phyloP scores from a whole-genome alignment of 2,329 filamentous ascomycete genomes.

The Epichloe sylvatica region DNA sequence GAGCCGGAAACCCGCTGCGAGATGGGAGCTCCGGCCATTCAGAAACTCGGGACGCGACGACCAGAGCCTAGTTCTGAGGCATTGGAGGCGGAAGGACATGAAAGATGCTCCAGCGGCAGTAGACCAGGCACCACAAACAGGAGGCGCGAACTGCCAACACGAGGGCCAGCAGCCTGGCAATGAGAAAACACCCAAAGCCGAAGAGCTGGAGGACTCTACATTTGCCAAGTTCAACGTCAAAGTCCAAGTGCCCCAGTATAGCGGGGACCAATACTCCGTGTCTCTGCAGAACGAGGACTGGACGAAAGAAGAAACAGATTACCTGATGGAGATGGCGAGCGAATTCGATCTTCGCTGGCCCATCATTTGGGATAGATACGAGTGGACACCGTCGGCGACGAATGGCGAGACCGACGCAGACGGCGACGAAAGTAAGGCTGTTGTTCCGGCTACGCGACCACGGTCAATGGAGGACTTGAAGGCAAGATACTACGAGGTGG shows the following conservation, averaged over 20 bases:
- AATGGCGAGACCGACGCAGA: constrained; percentile 32
- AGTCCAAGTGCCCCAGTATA: constrained; percentile 66
- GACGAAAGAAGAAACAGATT: constrained; percentile 89
- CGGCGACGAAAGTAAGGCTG: constrained; percentile 35
- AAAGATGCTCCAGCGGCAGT: constrained; percentile 17
- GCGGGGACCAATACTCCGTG: constrained; percentile 70
- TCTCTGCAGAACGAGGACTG: constrained; percentile 64
- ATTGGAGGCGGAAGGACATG: constrained; percentile 59
- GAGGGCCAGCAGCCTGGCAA: constrained; percentile 9
- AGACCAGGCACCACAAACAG: background rate
- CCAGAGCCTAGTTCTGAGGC: constrained; percentile 50
- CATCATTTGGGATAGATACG: constrained; percentile 84
- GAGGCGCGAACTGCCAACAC: constrained; percentile 10
- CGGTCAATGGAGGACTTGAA: constrained; percentile 86
- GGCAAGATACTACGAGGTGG: constrained; percentile 76
- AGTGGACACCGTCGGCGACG: constrained; percentile 42
- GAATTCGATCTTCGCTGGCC: constrained; percentile 85
- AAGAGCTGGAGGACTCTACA: constrained; percentile 38
- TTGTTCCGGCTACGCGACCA: constrained; percentile 36
- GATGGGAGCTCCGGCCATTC: constrained; percentile 59
- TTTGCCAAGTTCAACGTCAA: constrained; percentile 85
- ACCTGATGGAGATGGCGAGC: constrained; percentile 59
- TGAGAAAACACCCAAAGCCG: constrained; percentile 11
- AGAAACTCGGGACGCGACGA: constrained; percentile 64
- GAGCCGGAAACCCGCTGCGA: constrained; percentile 40